Evolutionary conservation across 2,329 filamentous ascomycete species (phyloP).

Genomic region (Arthrinium phaeospermum): DNA sequence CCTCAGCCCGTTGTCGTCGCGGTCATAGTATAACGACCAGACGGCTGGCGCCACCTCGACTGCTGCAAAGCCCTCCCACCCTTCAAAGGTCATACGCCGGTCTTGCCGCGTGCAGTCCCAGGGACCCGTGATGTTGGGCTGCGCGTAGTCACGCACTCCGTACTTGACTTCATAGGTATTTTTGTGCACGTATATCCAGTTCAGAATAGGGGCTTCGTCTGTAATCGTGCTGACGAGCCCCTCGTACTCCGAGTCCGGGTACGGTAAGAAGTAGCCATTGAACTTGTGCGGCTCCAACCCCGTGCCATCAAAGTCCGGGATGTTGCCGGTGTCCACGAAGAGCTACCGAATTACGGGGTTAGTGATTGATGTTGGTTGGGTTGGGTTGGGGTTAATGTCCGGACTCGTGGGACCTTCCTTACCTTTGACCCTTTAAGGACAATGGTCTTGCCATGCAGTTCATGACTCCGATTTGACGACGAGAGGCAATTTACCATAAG

Average conservation of each 20-base stretch:
- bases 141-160: slow-evolving; percentile 48
- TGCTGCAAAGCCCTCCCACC: slow-evolving; percentile 57
- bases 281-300: slow-evolving; percentile 38
- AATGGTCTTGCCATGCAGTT: slow-evolving; percentile 51
- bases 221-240: slow-evolving; percentile 56
- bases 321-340: slow-evolving; percentile 21
- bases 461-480: slow-evolving; percentile 47
- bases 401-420: slow-evolving; percentile 19
- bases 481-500: slow-evolving; percentile 52
- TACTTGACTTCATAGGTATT: slow-evolving; percentile 53
- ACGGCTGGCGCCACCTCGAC: slow-evolving; percentile 49
- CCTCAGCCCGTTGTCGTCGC: slow-evolving; percentile 50
- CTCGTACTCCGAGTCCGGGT: slow-evolving; percentile 55
- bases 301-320: slow-evolving; percentile 18
- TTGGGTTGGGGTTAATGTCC: background rate
- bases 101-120: slow-evolving; percentile 60
- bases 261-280: slow-evolving; percentile 62
- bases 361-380: background rate
- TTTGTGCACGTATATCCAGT: slow-evolving; percentile 56
- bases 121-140: slow-evolving; percentile 51
- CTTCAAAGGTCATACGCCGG: slow-evolving; percentile 53
- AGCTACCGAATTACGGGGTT: slow-evolving; percentile 9
- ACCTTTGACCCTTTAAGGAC: slow-evolving; percentile 52
- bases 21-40: slow-evolving; percentile 56
- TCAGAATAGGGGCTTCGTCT: slow-evolving; percentile 54